These are phyloP conservation scores for Drosera capensis DNA, from an alignment of 148 eudicot species.

Conservation along the genomic window DNA sequence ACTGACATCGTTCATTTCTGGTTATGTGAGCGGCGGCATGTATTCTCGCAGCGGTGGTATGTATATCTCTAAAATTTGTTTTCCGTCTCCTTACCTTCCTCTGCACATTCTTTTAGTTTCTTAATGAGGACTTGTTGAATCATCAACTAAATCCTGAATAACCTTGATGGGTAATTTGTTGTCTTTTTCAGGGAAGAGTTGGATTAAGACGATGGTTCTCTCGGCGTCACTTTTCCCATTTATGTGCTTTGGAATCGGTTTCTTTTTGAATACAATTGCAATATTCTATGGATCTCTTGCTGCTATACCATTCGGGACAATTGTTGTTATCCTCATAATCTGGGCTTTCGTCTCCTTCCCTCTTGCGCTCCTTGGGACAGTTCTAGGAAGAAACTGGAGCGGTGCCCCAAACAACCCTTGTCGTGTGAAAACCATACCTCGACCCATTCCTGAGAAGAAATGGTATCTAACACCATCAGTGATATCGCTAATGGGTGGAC, in stretches of 20 bases:
- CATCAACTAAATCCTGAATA: constrained; percentile 11
- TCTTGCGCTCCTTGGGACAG: constrained; percentile 78
- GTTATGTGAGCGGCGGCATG: constrained; percentile 86
- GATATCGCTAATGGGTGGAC: constrained; percentile 73
- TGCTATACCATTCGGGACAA: constrained; percentile 82
- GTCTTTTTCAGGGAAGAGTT: constrained; percentile 50
- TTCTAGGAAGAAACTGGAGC: constrained; percentile 71
- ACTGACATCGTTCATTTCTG: constrained; percentile 71
- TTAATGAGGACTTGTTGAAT: neutral
- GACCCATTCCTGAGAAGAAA: constrained; percentile 83
- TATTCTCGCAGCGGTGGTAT: constrained; percentile 79
- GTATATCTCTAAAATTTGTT: constrained; percentile 3
- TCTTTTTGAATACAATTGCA: constrained; percentile 56
- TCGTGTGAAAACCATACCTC: constrained; percentile 77
- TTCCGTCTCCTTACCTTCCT: neutral
- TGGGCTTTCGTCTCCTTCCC: constrained; percentile 89
- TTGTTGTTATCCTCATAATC: constrained; percentile 64
- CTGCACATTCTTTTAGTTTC: neutral
- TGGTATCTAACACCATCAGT: constrained; percentile 90
- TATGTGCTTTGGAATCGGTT: constrained; percentile 74
- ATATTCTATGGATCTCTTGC: constrained; percentile 82
- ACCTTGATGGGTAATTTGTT: constrained; percentile 3
- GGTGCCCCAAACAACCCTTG: constrained; percentile 81
- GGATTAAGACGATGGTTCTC: constrained; percentile 74
- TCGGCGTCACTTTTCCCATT: constrained; percentile 76